Evolutionary conservation across 345 rosid species (phyloP).

Genomic region (Populus deltoides): DNA sequence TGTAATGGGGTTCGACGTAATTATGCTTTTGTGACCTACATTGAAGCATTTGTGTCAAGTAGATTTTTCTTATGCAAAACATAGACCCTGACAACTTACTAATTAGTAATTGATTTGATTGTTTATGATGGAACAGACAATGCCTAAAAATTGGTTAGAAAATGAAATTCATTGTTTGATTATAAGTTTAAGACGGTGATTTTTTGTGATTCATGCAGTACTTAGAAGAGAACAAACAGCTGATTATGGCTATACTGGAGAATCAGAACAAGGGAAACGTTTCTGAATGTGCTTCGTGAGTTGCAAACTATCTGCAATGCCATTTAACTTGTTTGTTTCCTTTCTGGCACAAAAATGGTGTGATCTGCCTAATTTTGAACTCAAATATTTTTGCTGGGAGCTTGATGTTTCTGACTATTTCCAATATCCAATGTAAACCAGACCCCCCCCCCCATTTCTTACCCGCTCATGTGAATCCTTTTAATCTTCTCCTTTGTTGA

Average conservation of each 20-base stretch:
- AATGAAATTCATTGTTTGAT: neutral
- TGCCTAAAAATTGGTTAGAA: neutral
- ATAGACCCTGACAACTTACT: neutral
- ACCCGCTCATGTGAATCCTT: too few species aligned
- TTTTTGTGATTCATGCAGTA: slow-evolving; percentile 7
- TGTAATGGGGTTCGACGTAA: neutral
- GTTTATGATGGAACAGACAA: neutral
- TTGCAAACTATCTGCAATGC: neutral
- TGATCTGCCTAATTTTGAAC: neutral
- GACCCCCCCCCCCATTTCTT: neutral
- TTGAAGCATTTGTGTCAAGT: neutral
- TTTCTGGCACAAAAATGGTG: neutral
- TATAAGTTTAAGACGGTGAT: neutral
- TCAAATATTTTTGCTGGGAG: neutral
- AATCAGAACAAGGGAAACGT: slow-evolving; percentile 20
- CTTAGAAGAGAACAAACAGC: slow-evolving; percentile 22
- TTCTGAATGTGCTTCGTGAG: slow-evolving; percentile 23
- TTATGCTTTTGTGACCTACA: neutral
- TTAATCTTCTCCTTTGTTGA: neutral
- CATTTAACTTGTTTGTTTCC: neutral
- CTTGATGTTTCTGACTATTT: neutral
- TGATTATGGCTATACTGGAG: slow-evolving; percentile 24
- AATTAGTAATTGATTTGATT: neutral
- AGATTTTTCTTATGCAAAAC: neutral
- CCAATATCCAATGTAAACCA: neutral